Percentiles rank a stretch among this genome's conserved stretches.
Conservation (phyloP, 345 rosid genomes). For the Hibiscus trionum region DNA sequence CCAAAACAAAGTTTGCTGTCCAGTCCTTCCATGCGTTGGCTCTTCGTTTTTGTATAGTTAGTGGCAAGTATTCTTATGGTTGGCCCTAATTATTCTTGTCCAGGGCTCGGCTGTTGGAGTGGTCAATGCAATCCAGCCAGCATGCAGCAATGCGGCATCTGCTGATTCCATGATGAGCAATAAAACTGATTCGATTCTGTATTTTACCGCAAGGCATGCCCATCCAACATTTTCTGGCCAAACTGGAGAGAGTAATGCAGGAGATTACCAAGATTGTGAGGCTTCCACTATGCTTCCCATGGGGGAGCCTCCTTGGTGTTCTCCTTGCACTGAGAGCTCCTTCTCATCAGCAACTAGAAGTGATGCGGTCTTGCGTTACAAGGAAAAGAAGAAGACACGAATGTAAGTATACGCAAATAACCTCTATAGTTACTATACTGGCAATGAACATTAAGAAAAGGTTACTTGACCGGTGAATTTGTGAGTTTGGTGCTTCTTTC, state of each 20-base stretch:
- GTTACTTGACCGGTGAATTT: neutral
- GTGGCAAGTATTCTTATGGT: constrained; percentile 1
- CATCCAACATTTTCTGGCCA: constrained; percentile 78
- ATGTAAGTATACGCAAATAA: constrained; percentile 45
- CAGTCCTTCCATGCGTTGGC: neutral
- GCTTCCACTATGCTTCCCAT: constrained; percentile 65
- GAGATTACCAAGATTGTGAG: constrained; percentile 89
- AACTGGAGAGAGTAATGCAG: constrained; percentile 72
- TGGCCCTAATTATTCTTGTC: neutral
- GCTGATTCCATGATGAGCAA: constrained; percentile 80
- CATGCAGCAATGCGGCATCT: constrained; percentile 71
- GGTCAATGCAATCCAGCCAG: constrained; percentile 50
- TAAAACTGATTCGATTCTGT: constrained; percentile 77
- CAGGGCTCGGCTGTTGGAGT: constrained; percentile 52
- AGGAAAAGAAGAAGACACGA: constrained; percentile 92
- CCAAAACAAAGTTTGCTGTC: neutral
- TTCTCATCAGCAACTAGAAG: constrained; percentile 54
- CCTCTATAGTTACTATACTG: neutral
- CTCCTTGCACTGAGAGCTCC: constrained; percentile 54
- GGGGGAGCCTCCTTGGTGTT: constrained; percentile 92
- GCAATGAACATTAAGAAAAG: too few relatives aligned
- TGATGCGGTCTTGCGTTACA: constrained; percentile 89
- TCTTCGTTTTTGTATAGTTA: neutral
- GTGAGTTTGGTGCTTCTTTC: neutral
- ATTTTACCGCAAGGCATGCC: constrained; percentile 45